These are phyloP conservation scores for Rhizopogon rudus DNA, from an alignment of 768 basidiomycete species.

Conservation along the genomic window DNA sequence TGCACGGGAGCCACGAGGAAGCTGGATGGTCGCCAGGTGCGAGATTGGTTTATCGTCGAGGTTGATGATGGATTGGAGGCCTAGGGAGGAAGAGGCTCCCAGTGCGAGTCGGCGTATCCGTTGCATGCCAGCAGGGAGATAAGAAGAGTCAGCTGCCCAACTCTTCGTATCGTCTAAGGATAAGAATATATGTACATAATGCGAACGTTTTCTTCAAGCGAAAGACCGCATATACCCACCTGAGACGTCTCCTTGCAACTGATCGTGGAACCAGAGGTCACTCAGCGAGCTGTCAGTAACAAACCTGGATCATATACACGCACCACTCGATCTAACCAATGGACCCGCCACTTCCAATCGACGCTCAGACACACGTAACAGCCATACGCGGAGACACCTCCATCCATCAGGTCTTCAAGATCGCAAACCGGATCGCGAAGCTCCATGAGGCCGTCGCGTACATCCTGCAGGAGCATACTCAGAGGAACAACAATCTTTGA, in stretches of 20 bases:
- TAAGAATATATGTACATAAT: not conserved
- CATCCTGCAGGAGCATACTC: constrained; percentile 30
- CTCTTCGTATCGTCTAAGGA: not conserved
- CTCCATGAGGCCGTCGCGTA: constrained; percentile 38
- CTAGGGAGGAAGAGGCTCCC: not conserved
- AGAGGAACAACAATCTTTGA: constrained; percentile 28
- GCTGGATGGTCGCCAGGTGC: constrained; percentile 8
- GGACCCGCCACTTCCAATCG: constrained; percentile 28
- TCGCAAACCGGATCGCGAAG: constrained; percentile 35
- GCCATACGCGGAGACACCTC: constrained; percentile 30
- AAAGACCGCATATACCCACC: constrained; percentile 17
- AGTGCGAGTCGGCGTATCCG: constrained; percentile 4
- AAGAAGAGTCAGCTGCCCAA: not conserved
- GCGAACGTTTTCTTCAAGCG: not conserved
- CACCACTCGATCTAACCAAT: constrained; percentile 19
- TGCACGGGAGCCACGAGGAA: constrained; percentile 11
- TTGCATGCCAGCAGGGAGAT: constrained; percentile 1
- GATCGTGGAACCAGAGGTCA: not conserved
- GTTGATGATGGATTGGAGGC: constrained; percentile 10
- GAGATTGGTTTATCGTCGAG: constrained; percentile 16
- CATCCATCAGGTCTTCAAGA: constrained; percentile 32
- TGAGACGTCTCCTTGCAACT: not conserved
- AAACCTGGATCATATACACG: not conserved
- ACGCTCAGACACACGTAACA: constrained; percentile 31
- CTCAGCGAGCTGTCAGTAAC: not conserved